phyloP scores from a whole-genome alignment of 2,329 filamentous ascomycete genomes.

The Fusarium virguliforme region DNA sequence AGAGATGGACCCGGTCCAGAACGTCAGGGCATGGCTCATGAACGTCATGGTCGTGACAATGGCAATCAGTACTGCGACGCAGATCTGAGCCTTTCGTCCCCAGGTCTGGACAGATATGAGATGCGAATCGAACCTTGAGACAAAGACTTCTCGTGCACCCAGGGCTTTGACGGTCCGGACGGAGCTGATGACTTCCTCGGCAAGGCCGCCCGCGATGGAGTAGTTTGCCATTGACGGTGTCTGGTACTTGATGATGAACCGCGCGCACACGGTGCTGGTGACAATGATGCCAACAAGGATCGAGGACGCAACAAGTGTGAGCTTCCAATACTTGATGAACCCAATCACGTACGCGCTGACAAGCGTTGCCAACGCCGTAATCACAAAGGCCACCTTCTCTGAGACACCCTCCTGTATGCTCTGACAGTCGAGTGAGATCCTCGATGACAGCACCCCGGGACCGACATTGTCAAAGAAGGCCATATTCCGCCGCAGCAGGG shows the following conservation, averaged over 20 bases:
- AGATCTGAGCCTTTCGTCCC: constrained; percentile 16
- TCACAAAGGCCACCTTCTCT: constrained; percentile 80
- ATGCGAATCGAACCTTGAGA: constrained; percentile 88
- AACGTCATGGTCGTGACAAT: constrained; percentile 78
- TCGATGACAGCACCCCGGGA: constrained; percentile 53
- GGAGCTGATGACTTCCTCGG: constrained; percentile 21
- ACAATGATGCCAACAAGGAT: constrained; percentile 80
- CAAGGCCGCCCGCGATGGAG: constrained; percentile 77
- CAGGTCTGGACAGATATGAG: constrained; percentile 61
- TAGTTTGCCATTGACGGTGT: constrained; percentile 81
- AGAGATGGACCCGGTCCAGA: constrained; percentile 71
- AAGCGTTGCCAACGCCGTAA: constrained; percentile 81
- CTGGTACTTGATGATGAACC: constrained; percentile 80
- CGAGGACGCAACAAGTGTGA: constrained; percentile 83
- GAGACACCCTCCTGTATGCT: constrained; percentile 88
- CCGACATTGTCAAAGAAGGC: constrained; percentile 64
- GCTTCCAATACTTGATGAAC: constrained; percentile 87
- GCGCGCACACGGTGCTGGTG: constrained; percentile 77
- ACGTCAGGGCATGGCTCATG: constrained; percentile 21
- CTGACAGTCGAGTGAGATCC: constrained; percentile 86
- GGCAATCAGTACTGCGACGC: constrained; percentile 75
- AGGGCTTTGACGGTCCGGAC: constrained; percentile 21
- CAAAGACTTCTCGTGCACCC: constrained; percentile 58
- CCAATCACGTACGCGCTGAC: constrained; percentile 85
- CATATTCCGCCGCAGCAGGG: constrained; percentile 65